These are phyloP conservation scores for Diplosphaera chodatii DNA, from an alignment of 139 green algal species.

Conservation along the genomic window DNA sequence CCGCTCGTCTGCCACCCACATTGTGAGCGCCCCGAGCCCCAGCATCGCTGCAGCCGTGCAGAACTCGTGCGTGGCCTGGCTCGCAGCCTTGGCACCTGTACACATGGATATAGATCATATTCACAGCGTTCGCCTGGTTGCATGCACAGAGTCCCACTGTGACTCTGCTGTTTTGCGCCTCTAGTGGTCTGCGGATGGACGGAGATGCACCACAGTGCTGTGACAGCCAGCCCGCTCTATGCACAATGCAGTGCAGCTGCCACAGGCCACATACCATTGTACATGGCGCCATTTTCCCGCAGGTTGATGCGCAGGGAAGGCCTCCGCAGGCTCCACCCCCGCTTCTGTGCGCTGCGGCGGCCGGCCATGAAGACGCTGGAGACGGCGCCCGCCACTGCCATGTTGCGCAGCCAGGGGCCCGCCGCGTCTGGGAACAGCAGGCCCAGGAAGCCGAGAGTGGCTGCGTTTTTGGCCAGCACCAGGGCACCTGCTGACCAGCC, in stretches of 20 bases:
- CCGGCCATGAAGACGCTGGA: conserved; percentile 1
- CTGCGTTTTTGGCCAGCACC: neutral
- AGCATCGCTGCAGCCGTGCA: neutral
- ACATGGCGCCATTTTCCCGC: neutral
- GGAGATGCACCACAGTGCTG: too few species aligned
- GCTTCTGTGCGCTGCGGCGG: conserved; percentile 12
- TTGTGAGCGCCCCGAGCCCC: neutral
- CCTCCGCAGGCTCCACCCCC: conserved; percentile 22
- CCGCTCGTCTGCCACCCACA: neutral
- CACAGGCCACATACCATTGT: neutral
- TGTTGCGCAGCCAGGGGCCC: neutral
- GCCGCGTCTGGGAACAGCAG: conserved; percentile 19
- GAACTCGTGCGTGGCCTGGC: neutral
- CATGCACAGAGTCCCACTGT: too few species aligned
- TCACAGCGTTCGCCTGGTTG: too few species aligned
- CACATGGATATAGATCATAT: too few species aligned
- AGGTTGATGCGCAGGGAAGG: conserved; percentile 4
- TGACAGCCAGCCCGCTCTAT: too few species aligned
- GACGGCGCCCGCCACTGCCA: neutral
- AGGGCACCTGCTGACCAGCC: neutral
- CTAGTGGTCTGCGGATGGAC: too few species aligned
- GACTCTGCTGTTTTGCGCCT: neutral
- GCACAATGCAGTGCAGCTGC: too few species aligned
- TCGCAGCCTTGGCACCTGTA: neutral
- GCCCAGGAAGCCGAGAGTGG: conserved; percentile 8